Base-by-base conservation (phyloP, 306 rosid genomes). In the Luffa aegyptiaca region DNA sequence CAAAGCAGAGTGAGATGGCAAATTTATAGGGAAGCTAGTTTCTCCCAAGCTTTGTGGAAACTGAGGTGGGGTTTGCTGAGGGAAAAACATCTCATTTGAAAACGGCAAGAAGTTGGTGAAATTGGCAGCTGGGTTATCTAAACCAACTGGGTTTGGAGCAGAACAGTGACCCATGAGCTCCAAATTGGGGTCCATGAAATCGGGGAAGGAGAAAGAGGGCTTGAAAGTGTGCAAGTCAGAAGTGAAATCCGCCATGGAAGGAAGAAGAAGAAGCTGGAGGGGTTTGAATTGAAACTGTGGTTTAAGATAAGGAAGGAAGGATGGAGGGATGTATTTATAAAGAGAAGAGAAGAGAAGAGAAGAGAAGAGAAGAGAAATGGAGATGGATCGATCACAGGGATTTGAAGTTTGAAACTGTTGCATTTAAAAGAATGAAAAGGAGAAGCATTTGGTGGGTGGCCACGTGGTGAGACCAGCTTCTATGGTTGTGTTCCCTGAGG, bases 211-310 rank as follows among this genome's bases (percentile, higher is more conserved):
- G 76, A 87, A 89, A 1, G 87, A 86, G 39, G 88, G 86, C 80
- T 83, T 88, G 21, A 84, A 73, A 82, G 80, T 88, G 69, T 91
- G 93, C 66, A 90, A 78, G 56, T 89, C 87, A 77, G 86, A 78
- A 33, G 88, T 58, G 87, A 90, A 91, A 80, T 91, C 88, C 62
- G 98, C 98, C 98, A 93, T 93, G 85, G 68, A 65, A 68, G 18
- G 16, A 62, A 10, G 68, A 26, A 8, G 26, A 14, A 14, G 13
- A 37, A 18, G 42, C 2, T 6, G 11, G 37, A 17, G 45, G 36
- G 6, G 14, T 8, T 44, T 44, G 42, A 37, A 65, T 13, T 16
- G 41, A 37, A 13, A 33, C 12, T 78, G 81, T 83, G 77, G 36
- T 61, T 82, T 65, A 80, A 87, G 89, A 82, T 91, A 88, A 86